Base-by-base conservation (phyloP, 371 early-diverging fungal genomes). In the Mucor piriformis region DNA sequence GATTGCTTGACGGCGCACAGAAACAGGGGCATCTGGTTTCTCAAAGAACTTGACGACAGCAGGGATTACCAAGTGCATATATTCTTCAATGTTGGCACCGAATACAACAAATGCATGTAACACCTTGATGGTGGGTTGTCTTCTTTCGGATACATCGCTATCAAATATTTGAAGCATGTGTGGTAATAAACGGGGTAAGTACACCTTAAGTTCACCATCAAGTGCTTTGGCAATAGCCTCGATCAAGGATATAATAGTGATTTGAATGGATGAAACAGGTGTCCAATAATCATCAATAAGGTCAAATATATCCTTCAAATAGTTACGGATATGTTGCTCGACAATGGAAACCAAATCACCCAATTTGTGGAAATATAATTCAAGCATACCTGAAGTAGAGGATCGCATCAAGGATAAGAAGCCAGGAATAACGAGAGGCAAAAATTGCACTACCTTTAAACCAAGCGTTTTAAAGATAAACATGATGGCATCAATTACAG, bases 401-500 rank as follows among this genome's bases (percentile, higher is more conserved):
- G 86, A 77, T 23, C 90, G 81, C 89, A 94, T 93, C 69, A 93
- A 83, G 1, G 73, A 74, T 21, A 90, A 63, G 37, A 85, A 90
- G 1, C 84, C 83, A 10, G 89, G 88, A 51, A 88, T 85, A 43
- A 90, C 85, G 59, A 74, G 50, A 6, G 96, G 92, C 37, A 96
- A 82, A 48, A 95, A 89, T 3, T 91, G 90, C 12, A 91, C 85
- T 52, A 92, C 87, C 35, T 84, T 88, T 4, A 95, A 81, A 3
- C 95, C 93, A 18, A 95, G 77, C 0, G 95, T 91, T 50, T 92
- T 90, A 78, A 97, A 97, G 40, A 97, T 94, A 51, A 89, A 88
- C 86, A 96, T 90, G 60, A 97, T 88, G 20, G 97, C 97, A 63
- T 94, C 91, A 38, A 94, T 89, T 1, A 94, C 98, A 20, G 89